Percentiles rank a stretch among this genome's conserved stretches.
Conservation (phyloP, 192 early-diverging fungal species). For the Podila epigama region DNA sequence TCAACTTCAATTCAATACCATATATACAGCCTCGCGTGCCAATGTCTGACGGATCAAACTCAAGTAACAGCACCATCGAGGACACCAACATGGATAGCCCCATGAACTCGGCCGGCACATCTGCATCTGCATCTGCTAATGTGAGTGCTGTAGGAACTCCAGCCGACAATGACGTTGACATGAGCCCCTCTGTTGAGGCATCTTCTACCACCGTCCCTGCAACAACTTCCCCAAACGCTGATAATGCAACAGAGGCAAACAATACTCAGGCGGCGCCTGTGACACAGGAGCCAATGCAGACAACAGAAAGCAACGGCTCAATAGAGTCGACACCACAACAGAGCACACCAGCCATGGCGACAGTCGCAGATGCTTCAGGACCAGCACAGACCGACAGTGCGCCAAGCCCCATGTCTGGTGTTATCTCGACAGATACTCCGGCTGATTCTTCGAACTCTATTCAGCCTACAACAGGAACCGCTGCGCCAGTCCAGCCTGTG, state of each 20-base stretch:
- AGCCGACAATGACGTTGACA: not conserved
- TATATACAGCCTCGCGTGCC: too few species aligned
- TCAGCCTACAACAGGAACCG: not conserved
- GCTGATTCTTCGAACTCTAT: not conserved
- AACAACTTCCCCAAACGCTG: not conserved
- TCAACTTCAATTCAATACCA: too few species aligned
- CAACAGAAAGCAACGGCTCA: too few species aligned
- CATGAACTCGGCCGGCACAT: slow-evolving; percentile 13
- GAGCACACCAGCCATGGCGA: too few species aligned
- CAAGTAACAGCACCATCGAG: slow-evolving; percentile 35
- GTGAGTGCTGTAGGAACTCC: slow-evolving; percentile 3
- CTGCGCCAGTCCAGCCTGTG: not conserved
- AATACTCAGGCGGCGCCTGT: too few species aligned
- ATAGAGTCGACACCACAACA: too few species aligned
- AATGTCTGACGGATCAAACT: slow-evolving; percentile 39
- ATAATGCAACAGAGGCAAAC: not conserved
- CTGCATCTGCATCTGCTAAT: slow-evolving; percentile 3
- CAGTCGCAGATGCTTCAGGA: not conserved
- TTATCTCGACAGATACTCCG: slow-evolving; percentile 16
- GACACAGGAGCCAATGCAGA: too few species aligned
- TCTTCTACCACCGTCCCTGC: not conserved
- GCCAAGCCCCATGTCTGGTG: slow-evolving; percentile 21
- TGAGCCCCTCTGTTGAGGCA: not conserved
- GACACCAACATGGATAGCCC: slow-evolving; percentile 45
- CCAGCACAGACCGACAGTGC: not conserved